These are phyloP conservation scores for Chlamydomonas reinhardtii DNA, from an alignment of 163 green algal species.

Conservation along the genomic window DNA sequence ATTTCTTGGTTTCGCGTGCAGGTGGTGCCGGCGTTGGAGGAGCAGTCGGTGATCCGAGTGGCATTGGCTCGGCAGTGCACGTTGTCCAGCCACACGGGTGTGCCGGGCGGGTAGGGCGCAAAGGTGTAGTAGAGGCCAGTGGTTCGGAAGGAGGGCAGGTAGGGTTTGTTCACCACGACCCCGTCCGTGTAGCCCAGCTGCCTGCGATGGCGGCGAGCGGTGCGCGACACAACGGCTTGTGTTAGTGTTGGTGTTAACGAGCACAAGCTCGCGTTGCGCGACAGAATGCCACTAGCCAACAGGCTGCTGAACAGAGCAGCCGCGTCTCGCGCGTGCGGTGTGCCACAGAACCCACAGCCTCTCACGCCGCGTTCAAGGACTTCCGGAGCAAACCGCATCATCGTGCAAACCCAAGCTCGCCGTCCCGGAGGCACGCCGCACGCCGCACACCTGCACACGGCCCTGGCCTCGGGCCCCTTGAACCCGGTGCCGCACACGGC, in stretches of 20 bases:
- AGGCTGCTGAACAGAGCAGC: no score
- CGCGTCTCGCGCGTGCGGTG: no score
- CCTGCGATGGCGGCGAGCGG: neutral
- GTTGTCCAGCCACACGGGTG: constrained; percentile 12
- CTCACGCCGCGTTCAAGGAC: no score
- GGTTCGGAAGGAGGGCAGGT: neutral
- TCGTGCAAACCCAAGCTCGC: no score
- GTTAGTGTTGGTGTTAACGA: no score
- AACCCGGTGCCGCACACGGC: neutral
- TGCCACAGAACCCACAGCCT: no score
- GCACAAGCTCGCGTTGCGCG: no score
- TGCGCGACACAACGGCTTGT: no score
- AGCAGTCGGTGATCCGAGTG: neutral
- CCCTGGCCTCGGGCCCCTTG: neutral
- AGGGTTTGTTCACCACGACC: neutral
- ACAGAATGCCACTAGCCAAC: no score
- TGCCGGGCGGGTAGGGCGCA: neutral
- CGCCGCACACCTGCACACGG: constrained; percentile 38
- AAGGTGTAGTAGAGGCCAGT: constrained; percentile 29
- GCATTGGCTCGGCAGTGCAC: neutral
- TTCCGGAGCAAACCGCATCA: no score
- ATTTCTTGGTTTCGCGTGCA: neutral
- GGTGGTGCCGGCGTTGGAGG: neutral
- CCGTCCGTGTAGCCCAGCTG: constrained; percentile 26
- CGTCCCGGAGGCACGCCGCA: no score